Conservation (phyloP, 1,284 basidiomycete species). For the Sporisorium exsertum region DNA sequence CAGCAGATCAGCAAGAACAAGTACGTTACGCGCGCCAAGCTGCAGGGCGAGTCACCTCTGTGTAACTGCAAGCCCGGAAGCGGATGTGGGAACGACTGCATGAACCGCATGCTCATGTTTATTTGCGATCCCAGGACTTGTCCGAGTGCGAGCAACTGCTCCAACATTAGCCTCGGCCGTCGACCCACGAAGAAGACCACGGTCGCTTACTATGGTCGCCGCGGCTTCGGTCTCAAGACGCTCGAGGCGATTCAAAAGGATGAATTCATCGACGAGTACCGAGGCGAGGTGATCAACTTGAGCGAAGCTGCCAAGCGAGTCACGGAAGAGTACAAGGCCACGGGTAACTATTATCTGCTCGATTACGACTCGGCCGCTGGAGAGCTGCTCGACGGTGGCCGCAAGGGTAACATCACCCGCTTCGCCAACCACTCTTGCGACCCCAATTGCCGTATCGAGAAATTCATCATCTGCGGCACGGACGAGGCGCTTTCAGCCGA, state of each 20-base stretch:
- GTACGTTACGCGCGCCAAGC: slow-evolving; percentile 52
- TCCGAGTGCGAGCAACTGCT: slow-evolving; percentile 60
- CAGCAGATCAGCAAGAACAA: slow-evolving; percentile 56
- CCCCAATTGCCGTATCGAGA: slow-evolving; percentile 64
- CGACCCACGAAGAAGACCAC: slow-evolving; percentile 49
- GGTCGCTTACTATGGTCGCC: slow-evolving; percentile 53
- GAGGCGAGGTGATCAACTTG: slow-evolving; percentile 64
- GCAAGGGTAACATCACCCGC: slow-evolving; percentile 63
- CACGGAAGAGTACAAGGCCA: slow-evolving; percentile 54
- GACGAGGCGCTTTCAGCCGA: slow-evolving; percentile 60
- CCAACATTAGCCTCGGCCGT: slow-evolving; percentile 60
- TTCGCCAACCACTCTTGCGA: slow-evolving; percentile 67
- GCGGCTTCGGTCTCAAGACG: slow-evolving; percentile 62
- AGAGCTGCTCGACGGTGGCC: slow-evolving; percentile 63
- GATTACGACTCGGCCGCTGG: slow-evolving; percentile 64
- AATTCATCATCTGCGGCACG: slow-evolving; percentile 63
- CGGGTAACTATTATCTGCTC: slow-evolving; percentile 63
- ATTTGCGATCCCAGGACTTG: slow-evolving; percentile 62
- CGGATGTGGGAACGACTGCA: slow-evolving; percentile 57
- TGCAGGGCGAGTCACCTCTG: slow-evolving; percentile 55
- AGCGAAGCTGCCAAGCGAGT: slow-evolving; percentile 55
- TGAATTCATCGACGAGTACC: slow-evolving; percentile 63
- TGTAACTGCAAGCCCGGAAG: slow-evolving; percentile 57
- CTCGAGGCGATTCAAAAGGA: slow-evolving; percentile 51
- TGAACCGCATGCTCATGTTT: slow-evolving; percentile 62